Evolutionary conservation across 1,284 basidiomycete species (phyloP).

Genomic region (Lentinus polychrous): DNA sequence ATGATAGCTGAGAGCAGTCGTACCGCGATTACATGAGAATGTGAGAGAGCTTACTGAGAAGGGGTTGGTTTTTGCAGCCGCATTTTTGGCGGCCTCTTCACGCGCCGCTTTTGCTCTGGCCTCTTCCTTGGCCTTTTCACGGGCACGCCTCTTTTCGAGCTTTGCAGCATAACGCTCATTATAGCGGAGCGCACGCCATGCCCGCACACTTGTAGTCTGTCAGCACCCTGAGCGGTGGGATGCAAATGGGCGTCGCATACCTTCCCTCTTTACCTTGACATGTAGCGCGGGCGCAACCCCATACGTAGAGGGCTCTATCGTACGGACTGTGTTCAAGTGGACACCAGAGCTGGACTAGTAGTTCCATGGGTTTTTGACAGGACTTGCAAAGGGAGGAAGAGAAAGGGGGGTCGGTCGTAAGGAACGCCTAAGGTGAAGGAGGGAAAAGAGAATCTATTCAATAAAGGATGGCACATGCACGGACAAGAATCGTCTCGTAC

Average conservation of each 20-base stretch:
- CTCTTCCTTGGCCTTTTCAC: conserved; percentile 31
- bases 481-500: conserved; percentile 51
- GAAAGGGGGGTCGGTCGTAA: conserved; percentile 24
- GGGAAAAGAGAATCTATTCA: conserved; percentile 18
- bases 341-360: conserved; percentile 81
- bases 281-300: conserved; percentile 60
- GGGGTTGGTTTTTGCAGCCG: conserved; percentile 45
- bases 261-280: conserved; percentile 68
- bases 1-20: neutral
- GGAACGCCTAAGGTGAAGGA: conserved; percentile 23
- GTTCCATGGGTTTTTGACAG: conserved; percentile 66
- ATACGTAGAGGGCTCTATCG: conserved; percentile 76
- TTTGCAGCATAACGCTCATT: conserved; percentile 70
- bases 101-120: conserved; percentile 26
- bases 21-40: no score
- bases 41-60: conserved; percentile 48
- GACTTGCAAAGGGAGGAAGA: conserved; percentile 51
- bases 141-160: conserved; percentile 39
- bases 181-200: conserved; percentile 66
- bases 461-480: conserved; percentile 33
- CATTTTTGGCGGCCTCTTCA: conserved; percentile 26
- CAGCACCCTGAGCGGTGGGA: neutral
- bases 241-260: conserved; percentile 22
- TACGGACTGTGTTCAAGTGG: conserved; percentile 76
- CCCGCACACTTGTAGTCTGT: conserved; percentile 51